Evolutionary conservation across 345 rosid genomes (phyloP).

Genomic region (Citrus glauca): DNA sequence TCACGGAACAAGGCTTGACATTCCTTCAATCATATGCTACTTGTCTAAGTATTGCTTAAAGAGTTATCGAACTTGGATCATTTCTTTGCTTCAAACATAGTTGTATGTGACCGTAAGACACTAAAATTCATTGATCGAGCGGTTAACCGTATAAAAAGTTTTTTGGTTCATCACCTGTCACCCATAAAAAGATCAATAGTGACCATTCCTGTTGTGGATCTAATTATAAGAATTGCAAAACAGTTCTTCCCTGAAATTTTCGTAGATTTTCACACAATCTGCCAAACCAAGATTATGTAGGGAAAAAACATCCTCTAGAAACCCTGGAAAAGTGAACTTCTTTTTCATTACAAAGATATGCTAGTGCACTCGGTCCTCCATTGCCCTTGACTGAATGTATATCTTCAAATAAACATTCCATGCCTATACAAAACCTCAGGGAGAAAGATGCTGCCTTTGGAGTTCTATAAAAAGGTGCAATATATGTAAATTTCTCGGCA

Average conservation of each 20-base stretch:
- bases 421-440: slow-evolving; percentile 47
- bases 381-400: slow-evolving; percentile 10
- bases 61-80: background rate
- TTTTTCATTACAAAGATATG: slow-evolving; percentile 48
- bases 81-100: background rate
- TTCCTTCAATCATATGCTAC: slow-evolving; percentile 87
- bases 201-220: background rate
- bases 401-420: slow-evolving; percentile 60
- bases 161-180: slow-evolving; percentile 2
- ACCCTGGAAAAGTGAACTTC: slow-evolving; percentile 36
- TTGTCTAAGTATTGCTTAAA: slow-evolving; percentile 63
- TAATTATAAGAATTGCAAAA: background rate
- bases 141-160: background rate
- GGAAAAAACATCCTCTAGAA: background rate
- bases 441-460: slow-evolving; percentile 55
- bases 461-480: slow-evolving; percentile 52
- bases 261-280: background rate
- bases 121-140: background rate
- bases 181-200: background rate
- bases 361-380: slow-evolving; percentile 55
- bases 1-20: slow-evolving; percentile 79
- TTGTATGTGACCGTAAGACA: background rate
- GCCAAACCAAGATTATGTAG: background rate
- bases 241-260: background rate
- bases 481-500: slow-evolving; percentile 37